Base-by-base conservation (phyloP, 2,329 filamentous ascomycete genomes). In the Biscogniauxia marginata region DNA sequence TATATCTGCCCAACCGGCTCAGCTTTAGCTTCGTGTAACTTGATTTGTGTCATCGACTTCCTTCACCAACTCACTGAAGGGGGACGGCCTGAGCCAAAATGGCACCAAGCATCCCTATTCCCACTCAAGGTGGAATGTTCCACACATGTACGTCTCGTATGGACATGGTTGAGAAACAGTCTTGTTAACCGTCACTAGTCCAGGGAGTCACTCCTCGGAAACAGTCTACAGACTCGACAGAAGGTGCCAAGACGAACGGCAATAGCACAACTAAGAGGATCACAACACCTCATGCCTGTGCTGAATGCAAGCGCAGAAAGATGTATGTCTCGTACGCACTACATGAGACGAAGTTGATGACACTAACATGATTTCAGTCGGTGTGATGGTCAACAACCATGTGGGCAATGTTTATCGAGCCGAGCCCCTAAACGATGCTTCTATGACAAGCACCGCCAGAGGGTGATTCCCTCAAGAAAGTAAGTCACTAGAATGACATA, bases 321-420 rank as follows among this genome's bases (percentile, higher is more conserved):
- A 93, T 93, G 77, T 79, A 70, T 66, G 75, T 58, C 43, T 49
- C 54, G 44, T 53, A 53, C 44, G 45, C 6, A 39, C 50, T 57
- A 51, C 53, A 48, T 20, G 46, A 48, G 53, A 48, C 49, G 46
- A 47, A 23, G 9, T 43, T 19, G 22, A 48, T 20, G 21, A 56
- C 46, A 56, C 69, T 75, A 63, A 76, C 63, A 47, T 18, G 25
- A 46, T 46, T 19, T 50, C 45, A 80, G 77, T 55, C 87, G 90
- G 61, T 95, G 90, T 69, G 89, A 93, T 75, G 90, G 90, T 53
- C 84, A 87, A 63, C 87, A 91, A 67, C 90, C 90, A 9, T 95
- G 90, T 69, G 88, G 89, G 39, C 90, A 92, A 70, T 95, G 90
- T 70, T 82, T 90, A 56, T 92, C 89, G 71, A 93, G 91, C 70